Evolutionary conservation across 1,284 basidiomycete genomes (phyloP).

Genomic region (Singerocomus inundabilis): DNA sequence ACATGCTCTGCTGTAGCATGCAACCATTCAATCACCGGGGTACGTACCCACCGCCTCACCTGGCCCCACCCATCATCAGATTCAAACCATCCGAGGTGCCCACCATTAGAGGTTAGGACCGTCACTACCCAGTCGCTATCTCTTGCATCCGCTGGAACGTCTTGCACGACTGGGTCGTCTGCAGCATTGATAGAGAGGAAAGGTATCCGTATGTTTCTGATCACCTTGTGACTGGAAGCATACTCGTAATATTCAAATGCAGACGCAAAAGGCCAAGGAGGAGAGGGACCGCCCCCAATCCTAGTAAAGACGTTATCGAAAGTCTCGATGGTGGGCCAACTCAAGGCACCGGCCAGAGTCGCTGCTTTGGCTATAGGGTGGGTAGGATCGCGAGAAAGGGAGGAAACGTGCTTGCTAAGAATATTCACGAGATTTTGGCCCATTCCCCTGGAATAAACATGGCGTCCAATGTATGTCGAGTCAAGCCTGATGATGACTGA

Average conservation of each 20-base stretch:
- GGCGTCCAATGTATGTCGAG: slow-evolving; percentile 59
- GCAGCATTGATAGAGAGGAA: slow-evolving; percentile 84
- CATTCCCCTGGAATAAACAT: slow-evolving; percentile 84
- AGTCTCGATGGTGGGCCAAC: slow-evolving; percentile 52
- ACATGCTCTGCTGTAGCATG: slow-evolving; percentile 56
- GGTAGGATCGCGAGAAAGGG: slow-evolving; percentile 50
- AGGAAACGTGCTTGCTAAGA: slow-evolving; percentile 58
- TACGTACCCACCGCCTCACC: slow-evolving; percentile 65
- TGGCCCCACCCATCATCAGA: slow-evolving; percentile 43
- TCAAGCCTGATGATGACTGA: slow-evolving; percentile 49
- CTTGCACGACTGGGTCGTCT: slow-evolving; percentile 86
- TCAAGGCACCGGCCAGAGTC: slow-evolving; percentile 43
- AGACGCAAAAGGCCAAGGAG: slow-evolving; percentile 76
- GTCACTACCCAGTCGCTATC: slow-evolving; percentile 68
- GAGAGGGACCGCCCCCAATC: slow-evolving; percentile 74
- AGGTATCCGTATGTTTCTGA: slow-evolving; percentile 62
- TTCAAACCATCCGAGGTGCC: slow-evolving; percentile 96
- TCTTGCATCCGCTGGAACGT: slow-evolving; percentile 58
- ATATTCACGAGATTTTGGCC: slow-evolving; percentile 74
- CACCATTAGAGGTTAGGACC: slow-evolving; percentile 77
- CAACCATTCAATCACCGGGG: slow-evolving; percentile 77
- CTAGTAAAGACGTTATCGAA: slow-evolving; percentile 73
- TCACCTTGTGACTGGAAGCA: slow-evolving; percentile 55
- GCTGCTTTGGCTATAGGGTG: slow-evolving; percentile 51
- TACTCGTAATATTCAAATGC: slow-evolving; percentile 83